These are phyloP conservation scores for Inonotus obliquus DNA, from an alignment of 1,284 basidiomycete species.

Conservation along the genomic window DNA sequence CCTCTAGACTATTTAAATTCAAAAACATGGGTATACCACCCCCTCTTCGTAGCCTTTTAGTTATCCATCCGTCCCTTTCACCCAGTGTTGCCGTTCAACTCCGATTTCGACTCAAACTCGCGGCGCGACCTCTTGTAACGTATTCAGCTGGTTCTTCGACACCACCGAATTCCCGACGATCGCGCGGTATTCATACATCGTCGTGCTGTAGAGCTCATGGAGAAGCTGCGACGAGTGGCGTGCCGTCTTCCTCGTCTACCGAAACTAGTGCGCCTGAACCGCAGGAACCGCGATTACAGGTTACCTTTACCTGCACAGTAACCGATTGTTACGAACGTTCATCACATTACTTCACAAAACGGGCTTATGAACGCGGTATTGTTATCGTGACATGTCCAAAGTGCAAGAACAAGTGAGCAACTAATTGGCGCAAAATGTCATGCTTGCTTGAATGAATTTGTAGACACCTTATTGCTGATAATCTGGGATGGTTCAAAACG, in stretches of 20 bases:
- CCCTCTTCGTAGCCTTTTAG: slow-evolving; percentile 34
- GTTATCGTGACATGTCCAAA: slow-evolving; percentile 91
- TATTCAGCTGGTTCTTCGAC: slow-evolving; percentile 18
- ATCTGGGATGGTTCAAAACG: slow-evolving; percentile 91
- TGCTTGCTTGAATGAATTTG: not conserved
- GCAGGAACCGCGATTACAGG: slow-evolving; percentile 54
- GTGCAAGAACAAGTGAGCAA: slow-evolving; percentile 78
- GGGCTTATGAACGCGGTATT: slow-evolving; percentile 83
- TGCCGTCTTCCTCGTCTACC: slow-evolving; percentile 22
- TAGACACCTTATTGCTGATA: slow-evolving; percentile 87
- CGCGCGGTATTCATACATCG: slow-evolving; percentile 7
- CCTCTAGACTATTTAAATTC: slow-evolving; percentile 17
- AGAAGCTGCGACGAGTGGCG: not conserved
- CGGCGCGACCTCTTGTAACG: slow-evolving; percentile 22
- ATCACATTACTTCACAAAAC: slow-evolving; percentile 83
- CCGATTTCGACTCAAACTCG: slow-evolving; percentile 33
- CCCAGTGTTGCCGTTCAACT: slow-evolving; percentile 34
- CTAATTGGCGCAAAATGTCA: not conserved
- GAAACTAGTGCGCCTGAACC: slow-evolving; percentile 23
- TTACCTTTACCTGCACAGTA: slow-evolving; percentile 90
- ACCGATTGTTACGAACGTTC: slow-evolving; percentile 75
- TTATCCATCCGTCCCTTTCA: slow-evolving; percentile 33
- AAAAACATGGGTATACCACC: slow-evolving; percentile 24
- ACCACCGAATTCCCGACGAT: slow-evolving; percentile 1
- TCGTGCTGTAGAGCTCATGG: not conserved